phyloP scores from a whole-genome alignment of 2,329 filamentous ascomycete species.

The Microsporum ferrugineum region DNA sequence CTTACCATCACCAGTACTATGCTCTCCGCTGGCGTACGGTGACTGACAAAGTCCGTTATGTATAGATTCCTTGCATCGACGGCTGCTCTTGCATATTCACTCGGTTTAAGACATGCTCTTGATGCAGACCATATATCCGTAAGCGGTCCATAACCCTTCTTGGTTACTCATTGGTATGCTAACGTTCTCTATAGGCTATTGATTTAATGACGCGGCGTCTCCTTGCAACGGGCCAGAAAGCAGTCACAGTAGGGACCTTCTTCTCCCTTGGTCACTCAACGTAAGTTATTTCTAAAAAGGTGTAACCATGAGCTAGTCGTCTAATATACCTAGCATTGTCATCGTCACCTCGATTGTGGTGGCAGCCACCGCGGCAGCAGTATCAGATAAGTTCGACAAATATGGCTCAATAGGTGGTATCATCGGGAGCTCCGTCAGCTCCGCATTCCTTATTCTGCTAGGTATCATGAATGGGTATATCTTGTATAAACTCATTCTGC shows the following conservation, averaged over 20 bases:
- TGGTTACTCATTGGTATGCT: not conserved
- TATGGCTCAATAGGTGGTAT: slow-evolving; percentile 77
- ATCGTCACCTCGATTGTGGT: slow-evolving; percentile 83
- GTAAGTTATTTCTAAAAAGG: slow-evolving; percentile 22
- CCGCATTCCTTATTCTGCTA: slow-evolving; percentile 68
- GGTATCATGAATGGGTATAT: slow-evolving; percentile 81
- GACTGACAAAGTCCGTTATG: not conserved
- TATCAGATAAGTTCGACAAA: slow-evolving; percentile 66
- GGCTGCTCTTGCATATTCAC: slow-evolving; percentile 72
- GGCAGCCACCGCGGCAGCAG: slow-evolving; percentile 74
- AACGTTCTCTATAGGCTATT: slow-evolving; percentile 49
- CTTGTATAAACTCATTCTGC: slow-evolving; percentile 60
- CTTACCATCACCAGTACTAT: not conserved
- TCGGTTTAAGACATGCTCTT: slow-evolving; percentile 86
- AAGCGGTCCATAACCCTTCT: slow-evolving; percentile 11
- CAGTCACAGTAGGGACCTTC: slow-evolving; percentile 86
- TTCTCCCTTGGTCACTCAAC: slow-evolving; percentile 92
- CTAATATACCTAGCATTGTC: slow-evolving; percentile 49
- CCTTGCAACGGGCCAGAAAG: slow-evolving; percentile 70
- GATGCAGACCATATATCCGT: slow-evolving; percentile 84
- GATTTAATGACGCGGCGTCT: slow-evolving; percentile 88
- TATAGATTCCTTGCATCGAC: slow-evolving; percentile 58
- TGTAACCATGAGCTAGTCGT: not conserved
- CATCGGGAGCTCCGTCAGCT: slow-evolving; percentile 77
- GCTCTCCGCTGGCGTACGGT: not conserved